Conservation (phyloP, 768 basidiomycete genomes). For the Boletus patriciae region DNA sequence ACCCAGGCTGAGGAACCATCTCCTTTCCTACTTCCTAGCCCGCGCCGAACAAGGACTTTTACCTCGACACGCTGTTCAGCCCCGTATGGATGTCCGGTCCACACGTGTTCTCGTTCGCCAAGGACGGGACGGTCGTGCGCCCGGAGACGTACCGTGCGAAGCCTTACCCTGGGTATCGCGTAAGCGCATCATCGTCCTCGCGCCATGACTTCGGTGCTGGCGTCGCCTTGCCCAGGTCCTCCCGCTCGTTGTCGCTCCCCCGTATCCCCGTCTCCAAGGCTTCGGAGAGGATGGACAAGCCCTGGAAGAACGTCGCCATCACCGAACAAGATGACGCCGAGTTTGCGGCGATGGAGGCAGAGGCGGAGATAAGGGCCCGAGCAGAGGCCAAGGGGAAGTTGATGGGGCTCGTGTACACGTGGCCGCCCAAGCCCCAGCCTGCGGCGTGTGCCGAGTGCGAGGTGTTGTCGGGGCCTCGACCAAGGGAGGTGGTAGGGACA, state of each 20-base stretch:
- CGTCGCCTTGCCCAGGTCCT: too few relatives aligned
- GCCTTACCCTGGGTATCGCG: neutral
- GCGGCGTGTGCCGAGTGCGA: slow-evolving; percentile 7
- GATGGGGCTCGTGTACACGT: slow-evolving; percentile 16
- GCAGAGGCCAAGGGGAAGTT: neutral
- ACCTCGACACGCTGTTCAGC: slow-evolving; percentile 49
- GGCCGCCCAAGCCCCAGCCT: slow-evolving; percentile 23
- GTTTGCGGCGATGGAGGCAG: slow-evolving; percentile 3
- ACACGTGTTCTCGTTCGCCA: slow-evolving; percentile 22
- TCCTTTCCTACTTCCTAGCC: neutral
- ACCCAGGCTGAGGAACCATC: neutral
- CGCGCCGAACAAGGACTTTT: slow-evolving; percentile 40
- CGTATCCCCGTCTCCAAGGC: neutral
- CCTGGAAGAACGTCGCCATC: slow-evolving; percentile 32
- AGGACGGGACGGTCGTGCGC: slow-evolving; percentile 19
- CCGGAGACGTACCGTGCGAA: neutral
- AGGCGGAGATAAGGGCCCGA: neutral
- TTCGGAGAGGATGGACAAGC: slow-evolving; percentile 11
- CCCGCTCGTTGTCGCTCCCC: too few relatives aligned
- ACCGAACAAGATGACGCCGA: slow-evolving; percentile 29
- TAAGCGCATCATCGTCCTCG: neutral
- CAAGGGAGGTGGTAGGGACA: neutral
- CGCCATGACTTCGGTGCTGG: neutral
- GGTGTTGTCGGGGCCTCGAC: neutral
- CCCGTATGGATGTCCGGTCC: slow-evolving; percentile 36